Base-by-base conservation (phyloP, 202 grass and related monocot genomes). In the Setaria viridis region DNA sequence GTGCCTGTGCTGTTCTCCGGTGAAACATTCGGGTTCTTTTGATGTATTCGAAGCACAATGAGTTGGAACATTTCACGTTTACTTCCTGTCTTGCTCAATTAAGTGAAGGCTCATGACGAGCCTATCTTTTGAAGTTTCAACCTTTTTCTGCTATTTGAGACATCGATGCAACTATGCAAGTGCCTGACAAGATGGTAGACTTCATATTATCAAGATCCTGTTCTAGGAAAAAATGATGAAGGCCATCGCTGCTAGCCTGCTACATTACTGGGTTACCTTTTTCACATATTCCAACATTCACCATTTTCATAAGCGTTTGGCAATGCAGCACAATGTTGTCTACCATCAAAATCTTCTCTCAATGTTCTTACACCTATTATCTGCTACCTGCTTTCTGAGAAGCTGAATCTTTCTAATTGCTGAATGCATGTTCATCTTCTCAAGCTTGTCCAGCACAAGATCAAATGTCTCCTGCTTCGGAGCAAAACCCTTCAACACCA, bases 391-490 rank as follows among this genome's bases (percentile, higher is more conserved):
- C 54, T 76, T 17, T 74, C 71, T 91, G 45, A 91, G 84, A 77
- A 82, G 25, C 14, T 90, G 71, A 70, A 93, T 43, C 70, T 93
- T 97, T 81, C 53, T 77, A 71, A 85, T 83, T 21, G 74, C 20
- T 79, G 72, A 80, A 53, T 88, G 68, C 89, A 97, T 74, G 62
- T 88, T 73, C 79, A n/a, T 88, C 55, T 79, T 94, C 50, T 94
- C 77, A 49, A 97, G 83, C 83, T 84, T 87, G 65, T 88, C 77
- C 9, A 87, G 56, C 76, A 97, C 83, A 73, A 87, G 88, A 84
- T 88, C 76, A 62, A 92, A 94, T 9, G 89, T 93, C 48, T 90
- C 70, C 71, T 92, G 62, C 50, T 97, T 90, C 33, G 89, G 94
- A 62, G 67, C 59, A 81, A 97, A 92, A 35, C 91, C 89, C 67